Conservation (phyloP, 352 stramenopile genomes). For the Phytophthora sojae region DNA sequence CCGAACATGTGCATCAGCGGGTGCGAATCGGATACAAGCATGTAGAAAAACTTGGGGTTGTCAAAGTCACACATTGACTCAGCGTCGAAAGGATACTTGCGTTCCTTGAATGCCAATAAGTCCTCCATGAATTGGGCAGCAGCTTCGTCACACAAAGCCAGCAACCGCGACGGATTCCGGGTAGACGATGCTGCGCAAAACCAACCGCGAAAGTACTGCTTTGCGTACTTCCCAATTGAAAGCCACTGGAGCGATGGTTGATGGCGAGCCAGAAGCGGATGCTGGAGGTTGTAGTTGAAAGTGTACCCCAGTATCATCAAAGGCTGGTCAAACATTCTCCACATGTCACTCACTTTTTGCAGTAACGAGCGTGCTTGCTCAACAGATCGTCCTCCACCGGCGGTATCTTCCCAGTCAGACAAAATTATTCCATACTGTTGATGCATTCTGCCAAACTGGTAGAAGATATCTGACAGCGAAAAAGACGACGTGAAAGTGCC, state of each 20-base stretch:
- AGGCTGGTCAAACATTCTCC: slow-evolving; percentile 80
- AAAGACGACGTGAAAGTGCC: slow-evolving; percentile 46
- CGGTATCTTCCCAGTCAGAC: slow-evolving; percentile 74
- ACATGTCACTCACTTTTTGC: slow-evolving; percentile 68
- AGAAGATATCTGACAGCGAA: slow-evolving; percentile 74
- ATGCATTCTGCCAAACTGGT: slow-evolving; percentile 83
- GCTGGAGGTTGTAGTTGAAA: slow-evolving; percentile 77
- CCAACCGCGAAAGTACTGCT: slow-evolving; percentile 79
- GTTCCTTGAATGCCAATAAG: slow-evolving; percentile 77
- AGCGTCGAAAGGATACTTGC: slow-evolving; percentile 77
- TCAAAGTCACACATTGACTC: slow-evolving; percentile 83
- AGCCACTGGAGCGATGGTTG: slow-evolving; percentile 75
- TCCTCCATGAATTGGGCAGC: slow-evolving; percentile 75
- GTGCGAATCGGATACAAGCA: slow-evolving; percentile 80
- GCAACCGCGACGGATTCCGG: slow-evolving; percentile 35
- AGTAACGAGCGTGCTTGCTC: slow-evolving; percentile 71
- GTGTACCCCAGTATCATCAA: slow-evolving; percentile 77
- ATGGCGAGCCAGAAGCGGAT: slow-evolving; percentile 53
- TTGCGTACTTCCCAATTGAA: slow-evolving; percentile 77
- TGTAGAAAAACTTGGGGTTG: slow-evolving; percentile 76
- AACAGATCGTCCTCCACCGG: slow-evolving; percentile 48
- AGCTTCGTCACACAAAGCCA: slow-evolving; percentile 62
- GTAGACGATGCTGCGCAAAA: slow-evolving; percentile 56
- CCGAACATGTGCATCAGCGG: slow-evolving; percentile 82
- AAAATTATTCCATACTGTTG: slow-evolving; percentile 78